Conservation (phyloP, 805 yeast genomes). For the Hyphopichia homilentoma region DNA sequence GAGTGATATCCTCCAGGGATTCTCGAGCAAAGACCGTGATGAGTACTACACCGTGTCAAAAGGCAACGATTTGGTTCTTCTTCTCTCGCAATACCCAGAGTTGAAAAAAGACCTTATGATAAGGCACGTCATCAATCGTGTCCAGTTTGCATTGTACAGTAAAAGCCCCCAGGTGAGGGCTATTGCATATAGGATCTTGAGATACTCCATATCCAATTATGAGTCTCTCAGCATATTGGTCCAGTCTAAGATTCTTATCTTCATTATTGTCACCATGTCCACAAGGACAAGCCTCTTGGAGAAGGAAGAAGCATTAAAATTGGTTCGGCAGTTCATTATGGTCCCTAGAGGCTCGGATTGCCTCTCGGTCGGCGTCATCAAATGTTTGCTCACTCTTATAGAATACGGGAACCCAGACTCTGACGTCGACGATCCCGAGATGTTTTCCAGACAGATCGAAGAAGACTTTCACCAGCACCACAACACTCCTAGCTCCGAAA, state of each 20-base stretch:
- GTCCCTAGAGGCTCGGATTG: slow-evolving; percentile 47
- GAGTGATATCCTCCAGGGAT: slow-evolving; percentile 56
- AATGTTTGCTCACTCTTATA: slow-evolving; percentile 61
- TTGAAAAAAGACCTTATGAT: slow-evolving; percentile 63
- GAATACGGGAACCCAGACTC: slow-evolving; percentile 35
- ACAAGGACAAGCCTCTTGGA: slow-evolving; percentile 54
- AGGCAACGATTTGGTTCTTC: slow-evolving; percentile 61
- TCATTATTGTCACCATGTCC: slow-evolving; percentile 61
- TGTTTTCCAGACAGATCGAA: slow-evolving; percentile 1
- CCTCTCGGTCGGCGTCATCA: slow-evolving; percentile 59
- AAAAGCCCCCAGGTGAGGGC: slow-evolving; percentile 61
- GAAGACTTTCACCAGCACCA: slow-evolving; percentile 1
- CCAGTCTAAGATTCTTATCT: slow-evolving; percentile 54
- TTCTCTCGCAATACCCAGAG: slow-evolving; percentile 55
- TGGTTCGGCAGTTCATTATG: slow-evolving; percentile 60
- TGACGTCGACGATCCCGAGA: slow-evolving; percentile 4
- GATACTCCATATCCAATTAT: slow-evolving; percentile 56
- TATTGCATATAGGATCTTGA: slow-evolving; percentile 69
- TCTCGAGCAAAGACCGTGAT: slow-evolving; percentile 46
- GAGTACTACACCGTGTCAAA: slow-evolving; percentile 50
- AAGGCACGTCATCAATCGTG: slow-evolving; percentile 50
- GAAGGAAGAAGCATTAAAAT: slow-evolving; percentile 71
- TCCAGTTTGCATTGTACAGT: slow-evolving; percentile 60
- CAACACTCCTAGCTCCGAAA: slow-evolving; percentile 1
- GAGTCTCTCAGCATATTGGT: slow-evolving; percentile 54